Evolutionary conservation across 148 eudicot genomes (phyloP).

Genomic region (Camellia granthamiana): DNA sequence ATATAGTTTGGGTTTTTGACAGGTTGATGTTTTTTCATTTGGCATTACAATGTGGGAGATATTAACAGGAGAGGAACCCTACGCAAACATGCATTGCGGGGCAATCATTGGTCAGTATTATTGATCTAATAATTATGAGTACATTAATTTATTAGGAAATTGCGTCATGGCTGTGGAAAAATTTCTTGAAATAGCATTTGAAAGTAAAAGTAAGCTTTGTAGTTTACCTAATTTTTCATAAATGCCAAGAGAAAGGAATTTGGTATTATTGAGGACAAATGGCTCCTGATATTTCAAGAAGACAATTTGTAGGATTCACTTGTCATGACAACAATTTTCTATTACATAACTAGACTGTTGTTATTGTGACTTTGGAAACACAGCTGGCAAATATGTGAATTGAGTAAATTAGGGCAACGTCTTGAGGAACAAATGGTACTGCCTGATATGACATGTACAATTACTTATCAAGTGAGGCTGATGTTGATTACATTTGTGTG

Average conservation of each 20-base stretch:
- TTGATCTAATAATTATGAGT: too few species aligned
- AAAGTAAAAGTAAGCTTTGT: not conserved
- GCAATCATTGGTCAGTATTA: slow-evolving; percentile 70
- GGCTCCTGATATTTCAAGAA: too few species aligned
- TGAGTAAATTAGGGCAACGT: too few species aligned
- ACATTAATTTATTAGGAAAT: not conserved
- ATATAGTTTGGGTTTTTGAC: slow-evolving; percentile 31
- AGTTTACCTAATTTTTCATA: not conserved
- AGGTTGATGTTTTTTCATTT: slow-evolving; percentile 98
- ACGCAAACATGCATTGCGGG: slow-evolving; percentile 94
- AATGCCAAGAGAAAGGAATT: not conserved
- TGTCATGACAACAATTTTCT: too few species aligned
- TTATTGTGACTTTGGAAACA: too few species aligned
- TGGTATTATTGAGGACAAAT: not conserved
- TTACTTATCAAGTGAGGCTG: too few species aligned
- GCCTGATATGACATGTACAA: too few species aligned
- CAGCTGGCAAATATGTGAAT: too few species aligned
- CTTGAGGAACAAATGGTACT: too few species aligned
- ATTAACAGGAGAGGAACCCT: slow-evolving; percentile 89
- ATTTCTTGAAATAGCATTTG: not conserved
- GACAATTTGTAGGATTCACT: too few species aligned
- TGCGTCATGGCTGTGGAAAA: not conserved
- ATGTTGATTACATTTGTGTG: too few species aligned
- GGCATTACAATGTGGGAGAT: slow-evolving; percentile 95
- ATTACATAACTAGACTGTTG: too few species aligned